Percentiles rank a stretch among this genome's conserved stretches.
phyloP scores from a whole-genome alignment of 176 grass and related monocot genomes.

The Melocanna baccifera region DNA sequence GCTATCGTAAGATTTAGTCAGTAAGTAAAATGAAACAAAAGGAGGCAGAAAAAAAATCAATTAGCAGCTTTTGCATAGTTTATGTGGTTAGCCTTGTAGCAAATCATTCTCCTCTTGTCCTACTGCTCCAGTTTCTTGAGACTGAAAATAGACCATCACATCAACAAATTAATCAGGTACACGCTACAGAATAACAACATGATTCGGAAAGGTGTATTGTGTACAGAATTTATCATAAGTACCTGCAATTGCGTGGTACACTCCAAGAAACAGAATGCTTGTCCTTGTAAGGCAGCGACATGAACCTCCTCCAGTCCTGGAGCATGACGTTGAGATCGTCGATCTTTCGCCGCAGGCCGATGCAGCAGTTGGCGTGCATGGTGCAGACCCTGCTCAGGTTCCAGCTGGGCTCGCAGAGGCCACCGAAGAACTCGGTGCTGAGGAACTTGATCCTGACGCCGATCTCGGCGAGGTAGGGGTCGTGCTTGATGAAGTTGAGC shows the following conservation, averaged over 20 bases:
- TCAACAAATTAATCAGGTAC: constrained; percentile 2
- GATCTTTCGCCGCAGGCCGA: constrained; percentile 55
- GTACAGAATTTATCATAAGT: not conserved
- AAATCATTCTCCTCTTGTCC: not conserved
- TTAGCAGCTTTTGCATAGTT: not conserved
- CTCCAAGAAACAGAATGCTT: constrained; percentile 36
- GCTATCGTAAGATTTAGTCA: not conserved
- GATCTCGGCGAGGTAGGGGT: constrained; percentile 34
- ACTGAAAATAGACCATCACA: constrained; percentile 13
- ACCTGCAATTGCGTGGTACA: constrained; percentile 70
- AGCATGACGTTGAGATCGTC: constrained; percentile 59
- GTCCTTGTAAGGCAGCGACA: constrained; percentile 23
- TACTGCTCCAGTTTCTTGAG: constrained; percentile 19
- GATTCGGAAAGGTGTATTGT: not conserved
- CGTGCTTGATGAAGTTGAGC: constrained; percentile 56
- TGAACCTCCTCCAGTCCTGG: constrained; percentile 66
- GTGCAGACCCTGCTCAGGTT: constrained; percentile 55
- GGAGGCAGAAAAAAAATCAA: too few species aligned
- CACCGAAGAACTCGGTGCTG: constrained; percentile 65
- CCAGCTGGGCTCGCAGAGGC: constrained; percentile 57
- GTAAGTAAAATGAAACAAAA: not conserved
- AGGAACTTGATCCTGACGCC: constrained; percentile 55
- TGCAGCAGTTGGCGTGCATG: constrained; percentile 85
- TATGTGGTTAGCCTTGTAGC: not conserved
- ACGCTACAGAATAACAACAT: not conserved